Conservation (phyloP, 208 protist genomes). For the Crithidia sp. region DNA sequence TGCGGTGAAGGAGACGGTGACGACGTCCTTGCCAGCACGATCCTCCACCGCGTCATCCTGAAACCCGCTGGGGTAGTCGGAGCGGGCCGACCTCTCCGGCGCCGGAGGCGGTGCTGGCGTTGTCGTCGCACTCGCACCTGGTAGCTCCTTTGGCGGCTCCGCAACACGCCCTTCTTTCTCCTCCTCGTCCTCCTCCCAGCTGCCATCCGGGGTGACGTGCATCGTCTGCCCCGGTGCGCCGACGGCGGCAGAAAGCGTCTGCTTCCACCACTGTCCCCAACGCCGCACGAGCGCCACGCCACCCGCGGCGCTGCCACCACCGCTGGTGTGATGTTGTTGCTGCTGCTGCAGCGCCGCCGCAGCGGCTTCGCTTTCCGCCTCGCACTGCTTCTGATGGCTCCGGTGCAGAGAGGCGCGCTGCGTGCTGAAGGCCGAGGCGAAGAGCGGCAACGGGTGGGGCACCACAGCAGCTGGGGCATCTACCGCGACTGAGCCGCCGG, state of each 20-base stretch:
- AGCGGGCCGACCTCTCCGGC: not conserved
- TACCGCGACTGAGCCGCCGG: not conserved
- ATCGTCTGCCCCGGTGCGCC: not conserved
- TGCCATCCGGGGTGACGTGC: not conserved
- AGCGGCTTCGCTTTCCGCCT: conserved; percentile 18
- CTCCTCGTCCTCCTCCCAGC: conserved; percentile 1
- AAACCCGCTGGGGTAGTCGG: conserved; percentile 12
- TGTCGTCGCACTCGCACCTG: not conserved
- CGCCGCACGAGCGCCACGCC: not conserved
- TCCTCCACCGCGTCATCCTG: conserved; percentile 18
- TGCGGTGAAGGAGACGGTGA: conserved; percentile 25
- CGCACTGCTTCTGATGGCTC: conserved; percentile 16
- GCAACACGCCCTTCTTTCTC: not conserved
- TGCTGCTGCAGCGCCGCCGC: not conserved
- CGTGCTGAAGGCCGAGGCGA: conserved; percentile 27
- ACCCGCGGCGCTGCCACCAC: not conserved
- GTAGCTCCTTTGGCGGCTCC: too few relatives aligned
- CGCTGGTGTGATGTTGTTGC: conserved; percentile 6
- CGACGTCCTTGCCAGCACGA: conserved; percentile 5
- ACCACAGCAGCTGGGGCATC: not conserved
- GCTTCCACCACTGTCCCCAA: conserved; percentile 16
- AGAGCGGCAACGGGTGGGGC: conserved; percentile 15
- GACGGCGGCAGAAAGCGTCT: not conserved
- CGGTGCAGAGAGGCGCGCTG: conserved; percentile 26
- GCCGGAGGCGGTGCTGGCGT: not conserved